Base-by-base conservation (phyloP, 257 asterid genomes). In the Hygrophila difformis region DNA sequence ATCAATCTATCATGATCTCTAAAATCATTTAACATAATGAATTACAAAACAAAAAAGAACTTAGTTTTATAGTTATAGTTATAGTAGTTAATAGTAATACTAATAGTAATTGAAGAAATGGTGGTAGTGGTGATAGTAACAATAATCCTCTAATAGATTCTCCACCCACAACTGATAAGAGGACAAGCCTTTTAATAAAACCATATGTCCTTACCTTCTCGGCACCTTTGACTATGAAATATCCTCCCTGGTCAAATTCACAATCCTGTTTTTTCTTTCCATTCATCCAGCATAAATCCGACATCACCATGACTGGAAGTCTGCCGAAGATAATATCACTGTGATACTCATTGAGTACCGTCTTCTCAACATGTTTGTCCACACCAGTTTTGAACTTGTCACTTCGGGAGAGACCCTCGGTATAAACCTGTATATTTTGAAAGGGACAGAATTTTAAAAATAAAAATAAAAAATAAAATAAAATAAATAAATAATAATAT, bases 201-300 rank as follows among this genome's bases (percentile, higher is more conserved):
- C 65, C n/a, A n/a, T n/a, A n/a, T n/a, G n/a, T n/a, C n/a, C n/a
- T 59, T 47, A 89, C 98, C 96, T 89, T 89, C 69, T 85, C 96
- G 18, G 96, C 96, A 39, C 98, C 98, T 75, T 89, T 89, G 64
- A 89, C 70, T 11, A 89, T 64, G 45, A 89, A 89, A 60, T 85
- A 89, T 21, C 98, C 98, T 43, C 98, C 98, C 22, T 82, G 69
- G 34, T 85, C 98, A 53, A 82, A 82, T 11, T 79, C 93, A 50
- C 96, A 89, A 21, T 89, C 96, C 59, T 17, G 61, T 68, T 78
- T 68, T 39, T 75, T 75, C 1, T 3, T 40, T 42, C 37, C 59
- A 16, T 53, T 75, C 94, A 64, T 76, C 91, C 82, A 70, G 68
- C 96, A 89, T 22, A 77, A 43, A 35, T 77, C 86, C 12, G 96